Evolutionary conservation across 495 filamentous ascomycete genomes (phyloP).

Genomic region (Lasiosphaeris hirsuta): DNA sequence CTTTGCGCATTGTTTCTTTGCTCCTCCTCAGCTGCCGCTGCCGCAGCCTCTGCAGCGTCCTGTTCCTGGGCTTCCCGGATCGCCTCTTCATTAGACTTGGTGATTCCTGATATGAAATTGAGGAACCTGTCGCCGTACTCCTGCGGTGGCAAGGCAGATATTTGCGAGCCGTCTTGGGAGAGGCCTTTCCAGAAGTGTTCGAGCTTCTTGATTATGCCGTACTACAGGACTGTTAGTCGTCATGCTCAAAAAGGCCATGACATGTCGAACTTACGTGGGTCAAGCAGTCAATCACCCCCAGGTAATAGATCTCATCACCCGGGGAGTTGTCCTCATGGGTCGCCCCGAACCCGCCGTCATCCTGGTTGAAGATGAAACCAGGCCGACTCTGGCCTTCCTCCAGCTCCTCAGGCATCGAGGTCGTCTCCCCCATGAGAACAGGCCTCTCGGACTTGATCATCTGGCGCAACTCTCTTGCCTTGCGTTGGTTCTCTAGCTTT

Average conservation of each 20-base stretch:
- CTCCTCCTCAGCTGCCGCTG: slow-evolving; percentile 34
- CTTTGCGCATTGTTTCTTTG: slow-evolving; percentile 27
- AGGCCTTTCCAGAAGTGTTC: slow-evolving; percentile 95
- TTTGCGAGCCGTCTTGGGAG: slow-evolving; percentile 72
- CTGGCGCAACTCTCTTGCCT: slow-evolving; percentile 86
- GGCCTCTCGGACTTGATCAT: slow-evolving; percentile 91
- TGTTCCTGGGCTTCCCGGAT: slow-evolving; percentile 56
- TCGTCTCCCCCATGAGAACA: slow-evolving; percentile 81
- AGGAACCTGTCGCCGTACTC: slow-evolving; percentile 93
- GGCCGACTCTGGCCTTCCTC: slow-evolving; percentile 54
- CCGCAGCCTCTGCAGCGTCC: slow-evolving; percentile 41
- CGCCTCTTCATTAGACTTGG: slow-evolving; percentile 82
- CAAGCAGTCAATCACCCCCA: slow-evolving; percentile 96
- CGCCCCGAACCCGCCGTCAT: slow-evolving; percentile 90
- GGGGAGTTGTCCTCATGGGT: slow-evolving; percentile 85
- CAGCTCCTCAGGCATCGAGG: slow-evolving; percentile 82
- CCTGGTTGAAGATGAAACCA: slow-evolving; percentile 76
- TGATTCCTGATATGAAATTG: slow-evolving; percentile 85
- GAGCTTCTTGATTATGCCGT: slow-evolving; percentile 80
- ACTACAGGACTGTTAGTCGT: slow-evolving; percentile 53
- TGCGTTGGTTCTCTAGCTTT: slow-evolving; percentile 86
- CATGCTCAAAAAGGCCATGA: background rate
- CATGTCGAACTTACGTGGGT: slow-evolving; percentile 68
- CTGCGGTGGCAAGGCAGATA: slow-evolving; percentile 89
- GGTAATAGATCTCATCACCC: slow-evolving; percentile 92